Evolutionary conservation across 2,329 filamentous ascomycete genomes (phyloP).

Genomic region (Hymenoscyphus fraxineus): DNA sequence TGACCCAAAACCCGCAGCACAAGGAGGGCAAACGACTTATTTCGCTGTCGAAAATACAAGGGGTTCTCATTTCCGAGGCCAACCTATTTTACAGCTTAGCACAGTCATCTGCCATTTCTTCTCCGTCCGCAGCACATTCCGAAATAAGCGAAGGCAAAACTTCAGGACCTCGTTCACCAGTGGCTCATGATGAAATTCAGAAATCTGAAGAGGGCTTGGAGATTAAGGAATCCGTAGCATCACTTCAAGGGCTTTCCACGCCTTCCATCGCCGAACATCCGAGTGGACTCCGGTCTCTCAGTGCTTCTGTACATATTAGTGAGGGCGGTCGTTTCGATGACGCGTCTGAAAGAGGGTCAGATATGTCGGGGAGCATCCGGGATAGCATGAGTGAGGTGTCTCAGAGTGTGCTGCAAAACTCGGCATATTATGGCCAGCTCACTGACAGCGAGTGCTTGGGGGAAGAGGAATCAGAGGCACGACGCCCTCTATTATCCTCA

Average conservation of each 20-base stretch:
- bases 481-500: slow-evolving; percentile 13
- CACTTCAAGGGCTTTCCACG: slow-evolving; percentile 20
- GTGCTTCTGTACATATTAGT: slow-evolving; percentile 26
- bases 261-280: slow-evolving; percentile 17
- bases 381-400: slow-evolving; percentile 24
- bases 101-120: slow-evolving; percentile 55
- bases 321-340: slow-evolving; percentile 35
- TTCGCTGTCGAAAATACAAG: slow-evolving; percentile 59
- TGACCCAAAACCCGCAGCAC: slow-evolving; percentile 32
- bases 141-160: slow-evolving; percentile 36
- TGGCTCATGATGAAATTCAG: slow-evolving; percentile 36
- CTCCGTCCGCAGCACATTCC: slow-evolving; percentile 51
- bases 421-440: slow-evolving; percentile 33
- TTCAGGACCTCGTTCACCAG: slow-evolving; percentile 28
- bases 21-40: slow-evolving; percentile 65
- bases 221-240: slow-evolving; percentile 18
- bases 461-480: slow-evolving; percentile 33
- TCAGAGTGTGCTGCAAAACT: slow-evolving; percentile 31
- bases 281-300: slow-evolving; percentile 11
- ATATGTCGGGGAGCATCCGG: slow-evolving; percentile 23
- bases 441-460: slow-evolving; percentile 31
- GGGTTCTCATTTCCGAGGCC: slow-evolving; percentile 63
- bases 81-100: slow-evolving; percentile 60
- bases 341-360: slow-evolving; percentile 34
- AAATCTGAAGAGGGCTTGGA: slow-evolving; percentile 22